phyloP scores from a whole-genome alignment of 106 monocot species.

The Allium sativum region DNA sequence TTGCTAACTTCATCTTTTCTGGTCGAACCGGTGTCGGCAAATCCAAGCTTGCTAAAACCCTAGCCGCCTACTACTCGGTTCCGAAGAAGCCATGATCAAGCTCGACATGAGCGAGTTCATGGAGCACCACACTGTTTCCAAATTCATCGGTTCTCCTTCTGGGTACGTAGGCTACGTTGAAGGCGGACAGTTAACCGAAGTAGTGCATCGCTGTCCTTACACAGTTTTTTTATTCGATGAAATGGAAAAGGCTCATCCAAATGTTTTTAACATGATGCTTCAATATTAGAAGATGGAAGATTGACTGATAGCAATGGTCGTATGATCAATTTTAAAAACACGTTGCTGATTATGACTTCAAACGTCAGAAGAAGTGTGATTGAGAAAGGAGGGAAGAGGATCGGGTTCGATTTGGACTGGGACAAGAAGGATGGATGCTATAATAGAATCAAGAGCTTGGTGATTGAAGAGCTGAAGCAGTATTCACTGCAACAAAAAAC shows the following conservation, averaged over 20 bases:
- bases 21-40: slow-evolving; percentile 78
- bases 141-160: slow-evolving; percentile 64
- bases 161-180: slow-evolving; percentile 77
- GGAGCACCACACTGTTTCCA: slow-evolving; percentile 72
- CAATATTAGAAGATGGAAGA: slow-evolving; percentile 64
- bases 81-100: slow-evolving; percentile 70
- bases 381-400: slow-evolving; percentile 65
- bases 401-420: slow-evolving; percentile 64
- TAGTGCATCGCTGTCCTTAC: slow-evolving; percentile 57
- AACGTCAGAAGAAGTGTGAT: slow-evolving; percentile 76
- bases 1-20: slow-evolving; percentile 71
- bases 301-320: slow-evolving; percentile 69
- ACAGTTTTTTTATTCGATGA: slow-evolving; percentile 70
- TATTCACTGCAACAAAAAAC: no score
- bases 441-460: slow-evolving; percentile 60
- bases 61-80: slow-evolving; percentile 66
- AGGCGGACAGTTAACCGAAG: slow-evolving; percentile 72
- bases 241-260: slow-evolving; percentile 73
- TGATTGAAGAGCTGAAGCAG: slow-evolving; percentile 71
- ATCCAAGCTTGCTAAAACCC: slow-evolving; percentile 61
- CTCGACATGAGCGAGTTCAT: slow-evolving; percentile 84
- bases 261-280: slow-evolving; percentile 86
- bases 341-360: slow-evolving; percentile 65
- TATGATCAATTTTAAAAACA: slow-evolving; percentile 71
- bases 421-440: slow-evolving; percentile 68